phyloP scores from a whole-genome alignment of 768 basidiomycete species.

The Wakefieldia striispora region DNA sequence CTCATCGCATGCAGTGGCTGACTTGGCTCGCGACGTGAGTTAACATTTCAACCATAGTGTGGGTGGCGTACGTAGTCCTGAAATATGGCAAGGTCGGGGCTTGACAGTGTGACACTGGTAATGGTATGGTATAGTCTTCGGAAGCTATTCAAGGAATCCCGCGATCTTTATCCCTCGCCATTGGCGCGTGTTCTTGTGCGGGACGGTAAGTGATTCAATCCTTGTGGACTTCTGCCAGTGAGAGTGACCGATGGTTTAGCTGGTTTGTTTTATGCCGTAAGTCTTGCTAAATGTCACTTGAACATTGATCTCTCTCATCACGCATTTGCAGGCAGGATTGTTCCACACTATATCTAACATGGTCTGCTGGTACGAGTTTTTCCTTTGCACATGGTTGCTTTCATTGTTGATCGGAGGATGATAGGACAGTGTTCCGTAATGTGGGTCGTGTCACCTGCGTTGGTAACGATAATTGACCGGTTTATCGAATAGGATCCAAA shows the following conservation, averaged over 20 bases:
- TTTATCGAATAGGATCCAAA: too few species aligned
- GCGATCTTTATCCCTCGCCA: too few species aligned
- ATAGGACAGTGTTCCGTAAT: neutral
- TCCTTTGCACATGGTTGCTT: neutral
- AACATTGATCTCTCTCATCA: neutral
- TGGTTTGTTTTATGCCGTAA: neutral
- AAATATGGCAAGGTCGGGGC: neutral
- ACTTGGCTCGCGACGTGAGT: neutral
- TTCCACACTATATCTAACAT: neutral
- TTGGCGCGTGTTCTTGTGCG: neutral
- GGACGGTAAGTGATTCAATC: conserved; percentile 7
- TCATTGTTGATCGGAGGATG: neutral
- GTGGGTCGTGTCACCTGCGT: neutral
- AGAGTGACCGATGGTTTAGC: too few species aligned
- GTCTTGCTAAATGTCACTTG: neutral
- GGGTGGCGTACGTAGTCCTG: too few species aligned
- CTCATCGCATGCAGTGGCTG: neutral
- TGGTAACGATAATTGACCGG: too few species aligned
- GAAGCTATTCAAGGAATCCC: too few species aligned
- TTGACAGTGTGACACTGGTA: neutral
- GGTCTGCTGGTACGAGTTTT: conserved; percentile 1
- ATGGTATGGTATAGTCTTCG: neutral
- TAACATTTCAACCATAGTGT: neutral
- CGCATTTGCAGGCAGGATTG: neutral
- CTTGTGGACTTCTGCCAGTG: too few species aligned